A percentile compares a stretch with the other conserved stretches of the same genome.
Conservation (phyloP, 225 moss, liverwort and hornwort species). For the Marchantia paleacea region DNA sequence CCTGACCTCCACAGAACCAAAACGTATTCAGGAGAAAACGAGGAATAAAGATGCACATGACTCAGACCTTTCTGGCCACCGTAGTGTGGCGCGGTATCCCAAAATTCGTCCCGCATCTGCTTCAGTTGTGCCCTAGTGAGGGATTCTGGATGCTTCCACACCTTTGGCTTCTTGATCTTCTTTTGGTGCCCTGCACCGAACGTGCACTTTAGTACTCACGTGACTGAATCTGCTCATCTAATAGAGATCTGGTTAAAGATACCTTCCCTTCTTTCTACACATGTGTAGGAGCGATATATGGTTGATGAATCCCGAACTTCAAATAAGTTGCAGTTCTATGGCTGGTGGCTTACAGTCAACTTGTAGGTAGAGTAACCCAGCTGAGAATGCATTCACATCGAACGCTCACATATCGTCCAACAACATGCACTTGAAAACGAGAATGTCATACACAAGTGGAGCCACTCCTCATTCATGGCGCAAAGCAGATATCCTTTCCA, state of each 20-base stretch:
- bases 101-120: slow-evolving; percentile 98
- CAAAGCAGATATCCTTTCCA: slow-evolving; percentile 31
- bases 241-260: neutral
- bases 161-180: slow-evolving; percentile 88
- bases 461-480: slow-evolving; percentile 24
- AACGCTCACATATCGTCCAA: neutral
- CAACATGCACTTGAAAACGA: neutral
- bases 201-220: neutral
- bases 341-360: neutral
- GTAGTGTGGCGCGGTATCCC: slow-evolving; percentile 98
- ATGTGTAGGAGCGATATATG: neutral
- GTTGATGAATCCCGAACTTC: neutral
- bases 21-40: neutral
- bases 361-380: neutral
- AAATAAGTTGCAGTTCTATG: neutral
- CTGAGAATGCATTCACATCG: neutral
- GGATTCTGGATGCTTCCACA: slow-evolving; percentile 84
- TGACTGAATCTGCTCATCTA: neutral
- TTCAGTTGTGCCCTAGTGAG: slow-evolving; percentile 77
- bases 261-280: slow-evolving; percentile 9
- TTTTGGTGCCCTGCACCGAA: slow-evolving; percentile 77
- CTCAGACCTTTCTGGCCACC: slow-evolving; percentile 83
- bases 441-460: neutral
- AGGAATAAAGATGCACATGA: neutral
- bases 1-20: no score